A percentile compares a stretch with the other conserved stretches of the same genome.
Conservation (phyloP, 495 filamentous ascomycete species). For the Lasiosphaeria miniovina region DNA sequence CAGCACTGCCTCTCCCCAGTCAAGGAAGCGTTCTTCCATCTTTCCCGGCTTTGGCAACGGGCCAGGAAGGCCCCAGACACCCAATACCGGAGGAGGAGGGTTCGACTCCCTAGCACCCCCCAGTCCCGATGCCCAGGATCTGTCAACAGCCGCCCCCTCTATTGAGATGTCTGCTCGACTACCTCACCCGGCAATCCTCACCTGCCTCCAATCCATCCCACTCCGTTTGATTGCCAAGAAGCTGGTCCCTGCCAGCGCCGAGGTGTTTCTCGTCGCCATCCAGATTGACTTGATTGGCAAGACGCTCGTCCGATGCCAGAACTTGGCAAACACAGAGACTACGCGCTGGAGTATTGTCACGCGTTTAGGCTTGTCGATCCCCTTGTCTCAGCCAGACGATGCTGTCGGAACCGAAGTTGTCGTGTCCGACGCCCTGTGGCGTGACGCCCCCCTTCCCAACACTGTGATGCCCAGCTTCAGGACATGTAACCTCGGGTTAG, state of each 20-base stretch:
- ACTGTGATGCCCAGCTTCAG: conserved; percentile 81
- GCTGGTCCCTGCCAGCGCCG: conserved; percentile 58
- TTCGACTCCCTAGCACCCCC: background rate
- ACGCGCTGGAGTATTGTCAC: conserved; percentile 68
- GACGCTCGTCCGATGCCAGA: conserved; percentile 74
- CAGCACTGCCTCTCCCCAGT: conserved; percentile 20
- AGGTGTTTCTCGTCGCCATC: conserved; percentile 70
- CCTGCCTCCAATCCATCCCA: conserved; percentile 81
- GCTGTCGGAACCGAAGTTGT: conserved; percentile 61
- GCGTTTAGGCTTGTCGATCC: conserved; percentile 61
- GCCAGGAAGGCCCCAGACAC: conserved; percentile 3
- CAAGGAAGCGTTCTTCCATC: conserved; percentile 51
- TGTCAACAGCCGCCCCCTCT: conserved; percentile 31
- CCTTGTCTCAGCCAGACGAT: conserved; percentile 57
- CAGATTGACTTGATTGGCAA: conserved; percentile 78
- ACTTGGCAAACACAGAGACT: conserved; percentile 60
- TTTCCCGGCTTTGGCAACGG: conserved; percentile 38
- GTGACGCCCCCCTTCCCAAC: conserved; percentile 65
- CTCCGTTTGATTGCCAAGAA: conserved; percentile 76
- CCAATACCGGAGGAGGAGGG: background rate
- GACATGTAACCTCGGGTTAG: conserved; percentile 75
- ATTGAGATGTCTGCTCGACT: conserved; percentile 73
- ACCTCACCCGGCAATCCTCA: conserved; percentile 84
- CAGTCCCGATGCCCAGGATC: conserved; percentile 3
- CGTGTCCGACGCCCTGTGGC: conserved; percentile 69